Evolutionary conservation across 2,329 filamentous ascomycete species (phyloP).

Genomic region (Pseudogymnoascus sp.): DNA sequence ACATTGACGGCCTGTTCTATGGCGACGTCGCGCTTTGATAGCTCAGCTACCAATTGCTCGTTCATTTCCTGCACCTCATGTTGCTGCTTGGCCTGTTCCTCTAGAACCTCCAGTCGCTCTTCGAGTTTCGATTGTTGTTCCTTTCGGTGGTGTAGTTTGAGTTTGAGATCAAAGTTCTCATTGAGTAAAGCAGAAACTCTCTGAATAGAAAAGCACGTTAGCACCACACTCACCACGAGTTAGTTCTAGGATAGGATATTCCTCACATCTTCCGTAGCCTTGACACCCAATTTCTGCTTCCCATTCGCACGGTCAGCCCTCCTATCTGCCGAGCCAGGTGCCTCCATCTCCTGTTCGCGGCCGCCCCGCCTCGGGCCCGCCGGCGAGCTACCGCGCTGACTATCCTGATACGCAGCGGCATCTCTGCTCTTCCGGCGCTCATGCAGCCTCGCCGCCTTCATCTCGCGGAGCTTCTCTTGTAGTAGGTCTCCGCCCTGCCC

Average conservation of each 20-base stretch:
- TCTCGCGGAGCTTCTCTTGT: slow-evolving; percentile 29
- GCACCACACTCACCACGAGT: slow-evolving; percentile 10
- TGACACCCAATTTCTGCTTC: slow-evolving; percentile 52
- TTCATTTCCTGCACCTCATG: slow-evolving; percentile 50
- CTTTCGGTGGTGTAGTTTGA: slow-evolving; percentile 62
- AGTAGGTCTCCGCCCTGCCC: slow-evolving; percentile 18
- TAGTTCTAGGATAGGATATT: not conserved
- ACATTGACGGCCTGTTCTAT: slow-evolving; percentile 63
- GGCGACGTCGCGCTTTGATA: slow-evolving; percentile 62
- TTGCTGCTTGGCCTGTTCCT: slow-evolving; percentile 34
- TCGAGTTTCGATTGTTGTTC: slow-evolving; percentile 56
- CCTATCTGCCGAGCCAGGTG: slow-evolving; percentile 25
- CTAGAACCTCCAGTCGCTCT: slow-evolving; percentile 46
- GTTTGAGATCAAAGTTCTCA: slow-evolving; percentile 69
- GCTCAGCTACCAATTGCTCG: slow-evolving; percentile 48
- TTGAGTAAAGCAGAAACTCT: slow-evolving; percentile 63
- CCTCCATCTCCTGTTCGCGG: slow-evolving; percentile 20
- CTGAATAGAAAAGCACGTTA: slow-evolving; percentile 29
- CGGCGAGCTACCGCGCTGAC: slow-evolving; percentile 25
- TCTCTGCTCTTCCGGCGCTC: slow-evolving; percentile 20
- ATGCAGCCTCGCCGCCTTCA: slow-evolving; percentile 26
- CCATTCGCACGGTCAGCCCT: slow-evolving; percentile 10
- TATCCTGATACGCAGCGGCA: slow-evolving; percentile 15
- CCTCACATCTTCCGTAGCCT: slow-evolving; percentile 60
- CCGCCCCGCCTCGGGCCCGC: slow-evolving; percentile 16